These are phyloP conservation scores for Aegle marmelos DNA, from an alignment of 345 rosid genomes.

Conservation along the genomic window DNA sequence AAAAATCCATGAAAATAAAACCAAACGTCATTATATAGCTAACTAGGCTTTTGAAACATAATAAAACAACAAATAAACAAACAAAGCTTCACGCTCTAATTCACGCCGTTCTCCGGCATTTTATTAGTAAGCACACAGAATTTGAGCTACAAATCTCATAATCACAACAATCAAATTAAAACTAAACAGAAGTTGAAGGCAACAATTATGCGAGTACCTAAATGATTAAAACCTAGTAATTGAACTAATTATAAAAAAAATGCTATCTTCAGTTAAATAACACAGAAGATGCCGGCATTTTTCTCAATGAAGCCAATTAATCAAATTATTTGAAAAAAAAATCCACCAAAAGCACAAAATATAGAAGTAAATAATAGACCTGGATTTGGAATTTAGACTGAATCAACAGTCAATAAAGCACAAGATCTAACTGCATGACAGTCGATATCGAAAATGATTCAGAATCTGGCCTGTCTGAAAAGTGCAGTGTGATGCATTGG, in stretches of 20 bases:
- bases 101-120: not conserved
- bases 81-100: not conserved
- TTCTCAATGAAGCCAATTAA: not conserved
- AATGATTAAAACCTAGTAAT: not conserved
- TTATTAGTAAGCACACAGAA: not conserved
- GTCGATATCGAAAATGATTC: not conserved
- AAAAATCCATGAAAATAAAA: not conserved
- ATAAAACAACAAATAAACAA: not conserved
- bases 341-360: not conserved
- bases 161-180: not conserved
- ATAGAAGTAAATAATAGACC: not conserved
- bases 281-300: too few relatives aligned
- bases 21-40: not conserved
- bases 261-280: too few relatives aligned
- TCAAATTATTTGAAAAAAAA: not conserved
- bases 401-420: not conserved
- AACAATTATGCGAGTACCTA: not conserved
- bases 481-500: not conserved
- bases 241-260: not conserved
- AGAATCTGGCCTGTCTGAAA: not conserved
- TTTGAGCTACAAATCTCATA: not conserved
- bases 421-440: not conserved
- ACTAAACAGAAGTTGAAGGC: not conserved
- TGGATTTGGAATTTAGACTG: not conserved
- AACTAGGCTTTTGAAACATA: not conserved